A percentile compares a stretch with the other conserved stretches of the same genome.
phyloP scores from a whole-genome alignment of 2,329 filamentous ascomycete genomes.

The Calonectria hawksworthii region DNA sequence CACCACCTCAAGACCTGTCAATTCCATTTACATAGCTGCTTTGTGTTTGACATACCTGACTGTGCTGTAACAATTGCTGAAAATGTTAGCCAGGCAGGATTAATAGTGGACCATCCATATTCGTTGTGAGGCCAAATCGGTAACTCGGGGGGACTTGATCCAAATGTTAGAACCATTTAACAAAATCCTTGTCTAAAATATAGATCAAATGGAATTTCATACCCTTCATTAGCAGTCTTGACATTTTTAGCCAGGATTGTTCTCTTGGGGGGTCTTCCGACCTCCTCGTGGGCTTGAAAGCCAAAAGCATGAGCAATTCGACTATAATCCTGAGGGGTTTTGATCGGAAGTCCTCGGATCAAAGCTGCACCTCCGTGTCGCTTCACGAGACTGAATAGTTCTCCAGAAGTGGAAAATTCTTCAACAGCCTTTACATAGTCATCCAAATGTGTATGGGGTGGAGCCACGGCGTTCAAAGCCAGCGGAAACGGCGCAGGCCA shows the following conservation, averaged over 20 bases:
- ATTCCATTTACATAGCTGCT: conserved; percentile 24
- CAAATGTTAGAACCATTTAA: background rate
- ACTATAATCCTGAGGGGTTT: conserved; percentile 50
- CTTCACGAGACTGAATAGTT: conserved; percentile 41
- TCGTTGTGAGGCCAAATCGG: conserved; percentile 57
- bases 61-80: conserved; percentile 41
- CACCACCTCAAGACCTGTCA: conserved; percentile 44
- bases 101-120: conserved; percentile 55
- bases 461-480: conserved; percentile 33
- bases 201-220: background rate
- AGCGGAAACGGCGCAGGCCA: conserved; percentile 43
- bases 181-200: background rate
- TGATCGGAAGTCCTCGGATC: conserved; percentile 50
- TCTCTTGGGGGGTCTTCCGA: conserved; percentile 50
- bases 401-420: conserved; percentile 37
- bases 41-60: background rate
- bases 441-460: conserved; percentile 12
- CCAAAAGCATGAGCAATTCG: conserved; percentile 52
- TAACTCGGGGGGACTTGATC: conserved; percentile 48
- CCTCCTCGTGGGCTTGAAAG: conserved; percentile 50
- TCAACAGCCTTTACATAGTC: background rate
- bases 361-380: conserved; percentile 51
- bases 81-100: conserved; percentile 54
- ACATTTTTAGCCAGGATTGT: conserved; percentile 52
- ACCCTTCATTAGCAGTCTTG: conserved; percentile 55